These are phyloP conservation scores for Trichocladium uniseriatum DNA, from an alignment of 495 filamentous ascomycete genomes.

Conservation along the genomic window DNA sequence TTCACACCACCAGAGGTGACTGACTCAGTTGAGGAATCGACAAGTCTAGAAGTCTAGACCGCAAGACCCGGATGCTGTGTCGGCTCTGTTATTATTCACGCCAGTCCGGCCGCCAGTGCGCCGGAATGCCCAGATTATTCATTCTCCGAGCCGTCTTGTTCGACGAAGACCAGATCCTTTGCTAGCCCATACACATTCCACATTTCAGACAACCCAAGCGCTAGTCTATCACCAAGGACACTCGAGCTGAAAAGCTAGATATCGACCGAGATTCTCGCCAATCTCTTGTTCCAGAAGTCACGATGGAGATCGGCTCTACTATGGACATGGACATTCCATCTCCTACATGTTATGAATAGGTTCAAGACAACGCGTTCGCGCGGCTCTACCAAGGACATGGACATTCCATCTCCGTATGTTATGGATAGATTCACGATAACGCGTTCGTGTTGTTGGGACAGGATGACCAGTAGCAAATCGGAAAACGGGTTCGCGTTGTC, in stretches of 20 bases:
- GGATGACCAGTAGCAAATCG: too few species aligned
- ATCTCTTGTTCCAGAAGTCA: background rate
- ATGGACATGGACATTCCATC: constrained; percentile 3
- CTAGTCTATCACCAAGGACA: background rate
- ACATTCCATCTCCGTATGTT: constrained; percentile 5
- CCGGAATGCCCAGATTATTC: background rate
- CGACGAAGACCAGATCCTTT: background rate
- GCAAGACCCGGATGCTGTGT: background rate
- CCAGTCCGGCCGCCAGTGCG: background rate
- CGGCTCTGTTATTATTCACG: background rate
- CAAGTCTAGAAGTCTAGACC: constrained; percentile 1
- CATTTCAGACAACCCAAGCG: background rate
- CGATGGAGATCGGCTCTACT: background rate
- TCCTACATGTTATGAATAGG: background rate
- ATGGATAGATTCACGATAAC: background rate
- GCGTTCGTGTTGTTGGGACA: too few species aligned
- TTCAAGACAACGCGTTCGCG: background rate
- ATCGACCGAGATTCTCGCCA: background rate
- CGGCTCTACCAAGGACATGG: background rate
- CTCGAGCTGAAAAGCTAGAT: background rate
- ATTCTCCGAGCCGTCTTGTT: background rate
- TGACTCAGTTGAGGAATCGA: too few species aligned
- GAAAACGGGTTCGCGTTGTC: too few species aligned
- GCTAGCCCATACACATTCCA: constrained; percentile 5
- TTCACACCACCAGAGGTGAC: background rate